phyloP scores from a whole-genome alignment of 768 basidiomycete genomes.

The Albatrellus ellisii region DNA sequence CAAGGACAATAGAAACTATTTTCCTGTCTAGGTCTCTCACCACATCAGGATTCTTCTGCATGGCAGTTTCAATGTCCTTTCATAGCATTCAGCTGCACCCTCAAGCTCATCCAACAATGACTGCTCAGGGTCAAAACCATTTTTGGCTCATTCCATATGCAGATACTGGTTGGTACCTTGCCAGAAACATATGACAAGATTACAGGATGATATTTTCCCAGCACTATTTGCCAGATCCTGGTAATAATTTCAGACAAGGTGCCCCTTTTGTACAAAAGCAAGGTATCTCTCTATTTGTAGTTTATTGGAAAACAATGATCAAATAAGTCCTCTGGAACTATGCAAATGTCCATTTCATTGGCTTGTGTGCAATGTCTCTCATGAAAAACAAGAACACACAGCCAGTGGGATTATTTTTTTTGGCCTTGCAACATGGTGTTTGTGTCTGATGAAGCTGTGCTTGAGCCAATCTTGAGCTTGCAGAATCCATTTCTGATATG shows the following conservation, averaged over 20 bases:
- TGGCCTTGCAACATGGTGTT: not conserved
- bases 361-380: not conserved
- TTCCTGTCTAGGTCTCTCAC: no score
- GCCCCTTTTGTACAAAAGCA: not conserved
- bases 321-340: not conserved
- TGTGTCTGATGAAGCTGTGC: not conserved
- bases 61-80: not conserved
- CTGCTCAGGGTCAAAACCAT: not conserved
- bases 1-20: no score
- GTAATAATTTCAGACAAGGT: not conserved
- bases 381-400: not conserved
- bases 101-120: not conserved
- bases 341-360: not conserved
- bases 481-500: constrained; percentile 9
- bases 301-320: not conserved
- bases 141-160: not conserved
- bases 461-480: not conserved
- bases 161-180: not conserved
- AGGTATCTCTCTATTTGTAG: not conserved
- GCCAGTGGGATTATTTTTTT: not conserved
- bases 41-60: not conserved
- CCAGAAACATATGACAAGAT: not conserved
- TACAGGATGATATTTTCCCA: not conserved
- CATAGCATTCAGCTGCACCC: not conserved
- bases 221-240: not conserved